Evolutionary conservation across 2,329 filamentous ascomycete genomes (phyloP).

Genomic region (Aspergillus unguis): DNA sequence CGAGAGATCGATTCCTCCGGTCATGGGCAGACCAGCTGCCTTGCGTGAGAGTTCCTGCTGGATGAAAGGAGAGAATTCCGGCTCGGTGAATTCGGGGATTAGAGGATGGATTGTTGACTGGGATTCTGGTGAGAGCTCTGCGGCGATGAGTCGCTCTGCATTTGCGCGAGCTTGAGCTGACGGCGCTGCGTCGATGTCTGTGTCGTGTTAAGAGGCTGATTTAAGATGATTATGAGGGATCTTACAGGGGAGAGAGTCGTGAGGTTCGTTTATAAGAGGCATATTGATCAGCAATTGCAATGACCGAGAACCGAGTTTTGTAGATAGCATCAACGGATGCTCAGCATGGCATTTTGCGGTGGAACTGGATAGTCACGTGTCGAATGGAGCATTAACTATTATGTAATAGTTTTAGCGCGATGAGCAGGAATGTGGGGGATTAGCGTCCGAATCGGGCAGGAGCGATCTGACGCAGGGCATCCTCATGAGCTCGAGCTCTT

Average conservation of each 20-base stretch:
- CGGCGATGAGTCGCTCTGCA: conserved; percentile 66
- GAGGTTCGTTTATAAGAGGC: conserved; percentile 65
- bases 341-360: not conserved
- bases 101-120: conserved; percentile 55
- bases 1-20: conserved; percentile 65
- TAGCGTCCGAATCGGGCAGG: not conserved
- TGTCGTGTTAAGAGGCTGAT: conserved; percentile 15
- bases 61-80: conserved; percentile 64
- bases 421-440: not conserved
- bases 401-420: not conserved
- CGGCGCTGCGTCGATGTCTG: conserved; percentile 78
- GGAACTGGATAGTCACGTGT: not conserved
- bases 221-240: not conserved
- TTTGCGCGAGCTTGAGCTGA: conserved; percentile 59
- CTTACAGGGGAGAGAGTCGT: conserved; percentile 79
- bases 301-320: not conserved
- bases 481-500: not conserved
- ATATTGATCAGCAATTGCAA: conserved; percentile 42
- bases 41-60: conserved; percentile 67
- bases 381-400: not conserved
- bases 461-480: not conserved
- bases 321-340: not conserved
- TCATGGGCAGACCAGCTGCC: conserved; percentile 56
- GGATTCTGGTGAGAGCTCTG: conserved; percentile 58
- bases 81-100: conserved; percentile 52